Evolutionary conservation across 2,329 filamentous ascomycete genomes (phyloP).

Genomic region (Neonectria coccinea): DNA sequence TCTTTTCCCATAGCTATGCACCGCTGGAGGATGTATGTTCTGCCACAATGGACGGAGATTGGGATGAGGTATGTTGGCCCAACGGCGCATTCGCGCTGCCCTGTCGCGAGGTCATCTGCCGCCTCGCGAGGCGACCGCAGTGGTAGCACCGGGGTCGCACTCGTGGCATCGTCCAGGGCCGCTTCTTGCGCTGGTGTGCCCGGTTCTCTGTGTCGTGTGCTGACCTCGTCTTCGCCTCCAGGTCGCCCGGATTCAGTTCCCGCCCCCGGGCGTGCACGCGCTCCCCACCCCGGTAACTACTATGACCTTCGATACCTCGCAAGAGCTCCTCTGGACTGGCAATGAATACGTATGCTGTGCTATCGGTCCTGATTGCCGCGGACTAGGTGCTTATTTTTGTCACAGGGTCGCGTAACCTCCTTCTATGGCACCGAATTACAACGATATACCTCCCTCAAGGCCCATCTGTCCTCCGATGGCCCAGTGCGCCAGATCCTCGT

Average conservation of each 20-base stretch:
- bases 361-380: background rate
- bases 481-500: conserved; percentile 89
- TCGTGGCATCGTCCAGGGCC: conserved; percentile 1
- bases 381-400: conserved; percentile 40
- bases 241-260: conserved; percentile 85
- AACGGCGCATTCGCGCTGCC: conserved; percentile 24
- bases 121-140: conserved; percentile 9
- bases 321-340: conserved; percentile 93
- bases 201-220: conserved; percentile 17
- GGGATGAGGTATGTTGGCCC: conserved; percentile 69
- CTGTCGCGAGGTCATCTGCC: conserved; percentile 1
- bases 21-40: conserved; percentile 52
- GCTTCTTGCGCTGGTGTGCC: background rate
- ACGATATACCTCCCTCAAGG: conserved; percentile 90
- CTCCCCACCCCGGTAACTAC: conserved; percentile 79
- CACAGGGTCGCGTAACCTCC: conserved; percentile 85
- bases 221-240: conserved; percentile 51
- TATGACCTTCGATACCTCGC: conserved; percentile 87
- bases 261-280: conserved; percentile 78
- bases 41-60: conserved; percentile 73
- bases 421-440: conserved; percentile 89
- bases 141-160: conserved; percentile 11
- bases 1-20: conserved; percentile 47
- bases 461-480: conserved; percentile 79
- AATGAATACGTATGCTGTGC: conserved; percentile 81